Conservation (phyloP, 78 protist genomes). For the Speleostelium caveatum region DNA sequence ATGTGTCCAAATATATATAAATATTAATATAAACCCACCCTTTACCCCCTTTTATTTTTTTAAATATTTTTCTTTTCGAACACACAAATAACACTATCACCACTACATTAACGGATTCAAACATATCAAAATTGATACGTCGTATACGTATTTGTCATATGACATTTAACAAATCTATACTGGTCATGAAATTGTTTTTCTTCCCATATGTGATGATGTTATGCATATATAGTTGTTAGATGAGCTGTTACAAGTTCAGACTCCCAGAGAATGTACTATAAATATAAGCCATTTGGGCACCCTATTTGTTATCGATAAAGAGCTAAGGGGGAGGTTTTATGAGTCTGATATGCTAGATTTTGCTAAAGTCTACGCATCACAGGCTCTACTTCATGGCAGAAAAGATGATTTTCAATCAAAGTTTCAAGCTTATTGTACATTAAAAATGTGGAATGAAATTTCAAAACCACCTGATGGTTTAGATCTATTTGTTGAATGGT, state of each 20-base stretch:
- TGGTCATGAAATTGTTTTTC: not conserved
- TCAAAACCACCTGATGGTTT: constrained; percentile 57
- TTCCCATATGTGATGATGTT: too few relatives aligned
- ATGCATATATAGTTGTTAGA: constrained; percentile 65
- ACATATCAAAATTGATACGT: not conserved
- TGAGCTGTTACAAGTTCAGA: constrained; percentile 55
- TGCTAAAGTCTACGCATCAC: constrained; percentile 64
- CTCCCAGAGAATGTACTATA: constrained; percentile 67
- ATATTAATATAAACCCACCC: not conserved
- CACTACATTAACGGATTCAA: not conserved
- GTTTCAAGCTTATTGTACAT: constrained; percentile 80
- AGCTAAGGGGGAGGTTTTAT: constrained; percentile 62
- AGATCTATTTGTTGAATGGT: constrained; percentile 77
- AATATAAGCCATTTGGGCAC: constrained; percentile 76
- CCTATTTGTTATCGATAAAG: constrained; percentile 70
- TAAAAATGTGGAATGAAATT: constrained; percentile 83
- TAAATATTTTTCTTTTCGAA: not conserved
- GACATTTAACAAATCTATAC: not conserved
- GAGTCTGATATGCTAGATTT: constrained; percentile 63
- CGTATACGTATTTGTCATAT: not conserved
- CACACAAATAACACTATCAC: not conserved
- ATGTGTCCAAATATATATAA: not conserved
- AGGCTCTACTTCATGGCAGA: constrained; percentile 42
- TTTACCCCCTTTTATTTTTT: not conserved
- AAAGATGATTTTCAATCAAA: constrained; percentile 80